Conservation (phyloP, 768 basidiomycete species). For the Leucocoprinus birnbaumii region DNA sequence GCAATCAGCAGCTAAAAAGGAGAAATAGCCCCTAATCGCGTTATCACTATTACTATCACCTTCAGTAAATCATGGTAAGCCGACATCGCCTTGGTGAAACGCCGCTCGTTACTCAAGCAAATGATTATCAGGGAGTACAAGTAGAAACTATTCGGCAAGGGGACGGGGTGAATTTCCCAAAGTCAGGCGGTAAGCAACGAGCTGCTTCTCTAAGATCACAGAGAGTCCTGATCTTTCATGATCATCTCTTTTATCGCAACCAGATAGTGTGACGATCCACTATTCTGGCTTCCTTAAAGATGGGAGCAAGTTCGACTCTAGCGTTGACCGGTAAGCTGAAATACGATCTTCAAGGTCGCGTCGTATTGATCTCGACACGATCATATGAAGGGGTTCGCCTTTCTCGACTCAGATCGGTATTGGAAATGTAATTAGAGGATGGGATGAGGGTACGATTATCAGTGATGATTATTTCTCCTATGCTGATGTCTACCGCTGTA, state of each 20-base stretch:
- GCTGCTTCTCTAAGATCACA: too few relatives aligned
- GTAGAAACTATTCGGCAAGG: slow-evolving; percentile 55
- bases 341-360: too few relatives aligned
- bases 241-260: slow-evolving; percentile 21
- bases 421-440: not conserved
- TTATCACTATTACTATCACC: not conserved
- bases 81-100: not conserved
- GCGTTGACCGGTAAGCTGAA: slow-evolving; percentile 65
- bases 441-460: slow-evolving; percentile 2
- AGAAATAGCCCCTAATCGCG: not conserved
- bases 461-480: not conserved
- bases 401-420: slow-evolving; percentile 1
- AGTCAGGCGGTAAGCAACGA: slow-evolving; percentile 51
- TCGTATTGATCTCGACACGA: too few relatives aligned
- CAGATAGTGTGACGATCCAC: slow-evolving; percentile 73
- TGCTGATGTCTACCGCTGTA: slow-evolving; percentile 21
- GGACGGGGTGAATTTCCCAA: slow-evolving; percentile 63
- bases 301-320: slow-evolving; percentile 66
- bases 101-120: not conserved
- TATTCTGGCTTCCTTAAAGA: slow-evolving; percentile 75
- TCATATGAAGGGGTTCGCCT: not conserved
- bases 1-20: not conserved
- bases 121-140: slow-evolving; percentile 59
- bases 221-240: not conserved
- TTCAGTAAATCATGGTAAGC: not conserved